Conservation (phyloP, 2,329 filamentous ascomycete species). For the Penicillium sp. region DNA sequence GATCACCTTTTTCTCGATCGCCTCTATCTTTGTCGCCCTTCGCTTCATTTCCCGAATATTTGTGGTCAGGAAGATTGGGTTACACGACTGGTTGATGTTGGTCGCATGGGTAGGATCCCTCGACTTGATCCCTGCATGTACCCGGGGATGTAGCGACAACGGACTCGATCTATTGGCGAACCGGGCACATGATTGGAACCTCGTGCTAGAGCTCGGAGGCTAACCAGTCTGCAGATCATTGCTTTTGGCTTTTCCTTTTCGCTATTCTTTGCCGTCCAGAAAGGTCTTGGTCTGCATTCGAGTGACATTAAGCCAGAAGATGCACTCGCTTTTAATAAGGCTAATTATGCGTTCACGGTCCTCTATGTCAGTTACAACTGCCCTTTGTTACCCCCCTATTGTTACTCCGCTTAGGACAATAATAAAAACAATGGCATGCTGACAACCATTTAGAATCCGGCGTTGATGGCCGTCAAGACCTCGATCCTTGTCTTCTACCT, state of each 20-base stretch:
- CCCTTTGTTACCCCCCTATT: conserved; percentile 27
- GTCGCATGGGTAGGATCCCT: conserved; percentile 64
- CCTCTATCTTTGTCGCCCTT: conserved; percentile 71
- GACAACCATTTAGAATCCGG: conserved; percentile 65
- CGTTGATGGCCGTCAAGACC: conserved; percentile 86
- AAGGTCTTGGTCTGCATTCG: conserved; percentile 46
- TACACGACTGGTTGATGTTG: conserved; percentile 80
- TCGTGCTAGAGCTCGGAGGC: conserved; percentile 1
- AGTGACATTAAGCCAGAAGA: conserved; percentile 33
- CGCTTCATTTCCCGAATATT: conserved; percentile 70
- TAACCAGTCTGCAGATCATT: conserved; percentile 33
- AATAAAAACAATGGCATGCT: neutral
- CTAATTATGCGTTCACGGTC: conserved; percentile 60
- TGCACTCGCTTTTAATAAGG: conserved; percentile 41
- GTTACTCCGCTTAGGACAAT: neutral
- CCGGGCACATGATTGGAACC: conserved; percentile 1
- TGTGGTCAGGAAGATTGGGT: conserved; percentile 68
- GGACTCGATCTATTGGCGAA: neutral
- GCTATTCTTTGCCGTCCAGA: conserved; percentile 44
- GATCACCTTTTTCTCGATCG: conserved; percentile 56
- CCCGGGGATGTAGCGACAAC: conserved; percentile 8
- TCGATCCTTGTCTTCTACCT: conserved; percentile 92
- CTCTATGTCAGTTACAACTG: conserved; percentile 51
- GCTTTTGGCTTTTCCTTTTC: conserved; percentile 49
- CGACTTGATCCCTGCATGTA: conserved; percentile 12